Evolutionary conservation across 2,329 filamentous ascomycete species (phyloP).

Genomic region (Hymenoscyphus fraxineus): DNA sequence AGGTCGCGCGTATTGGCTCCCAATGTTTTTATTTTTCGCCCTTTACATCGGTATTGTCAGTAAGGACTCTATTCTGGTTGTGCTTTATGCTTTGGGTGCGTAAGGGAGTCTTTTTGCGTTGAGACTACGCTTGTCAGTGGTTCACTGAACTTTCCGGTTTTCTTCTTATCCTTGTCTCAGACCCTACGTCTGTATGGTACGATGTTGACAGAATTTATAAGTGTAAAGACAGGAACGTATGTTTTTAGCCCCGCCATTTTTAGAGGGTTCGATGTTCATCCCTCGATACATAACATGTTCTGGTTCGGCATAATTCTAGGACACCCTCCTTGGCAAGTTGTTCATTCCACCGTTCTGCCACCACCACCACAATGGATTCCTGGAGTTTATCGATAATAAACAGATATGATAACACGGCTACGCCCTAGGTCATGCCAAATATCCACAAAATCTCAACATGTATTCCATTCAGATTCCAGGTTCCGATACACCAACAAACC

Average conservation of each 20-base stretch:
- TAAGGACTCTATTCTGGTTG: background rate
- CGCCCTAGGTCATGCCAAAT: background rate
- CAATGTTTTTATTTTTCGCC: background rate
- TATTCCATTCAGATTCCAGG: background rate
- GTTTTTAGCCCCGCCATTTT: background rate
- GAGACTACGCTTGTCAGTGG: background rate
- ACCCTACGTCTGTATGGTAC: background rate
- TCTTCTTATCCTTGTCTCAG: background rate
- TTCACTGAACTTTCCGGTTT: background rate
- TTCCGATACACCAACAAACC: background rate
- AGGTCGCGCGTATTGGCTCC: background rate
- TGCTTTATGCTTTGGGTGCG: background rate
- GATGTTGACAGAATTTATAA: background rate
- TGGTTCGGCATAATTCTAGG: background rate
- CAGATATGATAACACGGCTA: background rate
- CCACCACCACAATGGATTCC: background rate
- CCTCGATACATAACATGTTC: background rate
- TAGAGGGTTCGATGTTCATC: background rate
- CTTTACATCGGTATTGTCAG: background rate
- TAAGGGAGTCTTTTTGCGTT: background rate
- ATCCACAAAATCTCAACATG: background rate
- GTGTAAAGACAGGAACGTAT: background rate
- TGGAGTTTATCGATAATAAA: background rate
- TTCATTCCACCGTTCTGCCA: conserved; percentile 2
- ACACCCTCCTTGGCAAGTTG: background rate